Evolutionary conservation across 352 stramenopile genomes (phyloP), one percentile per base, ranked within the genome.

Genomic region (Pythium dissimile): DNA sequence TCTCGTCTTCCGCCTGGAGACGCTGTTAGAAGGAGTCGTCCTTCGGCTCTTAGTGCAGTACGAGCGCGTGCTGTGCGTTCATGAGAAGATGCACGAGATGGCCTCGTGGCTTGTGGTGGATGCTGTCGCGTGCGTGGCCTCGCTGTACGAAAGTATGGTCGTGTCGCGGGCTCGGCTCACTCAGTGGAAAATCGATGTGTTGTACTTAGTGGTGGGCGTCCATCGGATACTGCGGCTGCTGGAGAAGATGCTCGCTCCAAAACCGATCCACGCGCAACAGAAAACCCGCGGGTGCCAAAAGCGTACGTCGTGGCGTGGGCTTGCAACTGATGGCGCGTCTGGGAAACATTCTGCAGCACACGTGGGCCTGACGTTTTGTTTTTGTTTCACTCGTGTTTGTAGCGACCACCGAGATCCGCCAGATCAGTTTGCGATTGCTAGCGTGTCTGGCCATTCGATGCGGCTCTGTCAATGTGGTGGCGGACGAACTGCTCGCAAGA

Each of bases 111-210:
- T 87, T 49, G 23, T 85, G 4, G 38, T 90, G 8, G 77, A 87
- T 37, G 47, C 74, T 2, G 44, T 88, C 16, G 34, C 54, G 15
- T 84, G 76, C 43, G 24, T 86, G 18, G 60, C 68, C 1, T 65
- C 72, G 8, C 49, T 74, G 7, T 90, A 90, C 32, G 77, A 84
- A 32, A 57, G 31, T 3, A 58, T 89, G 8, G 56, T 71, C 0
- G 66, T 85, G 1, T 87, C 79, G 4, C 69, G 77, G 27, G 56
- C 71, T 11, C 70, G 78, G 11, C 15, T 59, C 23, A 45, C 35
- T 2, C 79, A 91, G 50, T 91, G 77, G 77, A 91, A 89, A 37
- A 89, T 88, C 35, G 81, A 91, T 27, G 64, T 86, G 39, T 23
- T 91, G 24, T 88, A 89, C 59, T 67, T 91, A 12, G 71, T 91